phyloP scores from a whole-genome alignment of 768 basidiomycete genomes.

The Hemileccinum rubropunctum region DNA sequence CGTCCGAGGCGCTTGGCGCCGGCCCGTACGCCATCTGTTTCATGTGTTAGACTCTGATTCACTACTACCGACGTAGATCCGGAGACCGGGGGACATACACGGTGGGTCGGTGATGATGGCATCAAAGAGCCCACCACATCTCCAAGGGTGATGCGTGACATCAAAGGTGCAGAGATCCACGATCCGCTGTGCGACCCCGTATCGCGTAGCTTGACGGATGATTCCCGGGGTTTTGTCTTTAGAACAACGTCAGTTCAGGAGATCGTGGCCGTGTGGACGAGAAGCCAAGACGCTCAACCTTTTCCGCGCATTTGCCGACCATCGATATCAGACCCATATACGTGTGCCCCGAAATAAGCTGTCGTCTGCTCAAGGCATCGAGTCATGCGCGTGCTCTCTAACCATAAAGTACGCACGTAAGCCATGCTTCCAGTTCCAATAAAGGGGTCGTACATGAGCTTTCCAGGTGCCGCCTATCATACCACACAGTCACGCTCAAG shows the following conservation, averaged over 20 bases:
- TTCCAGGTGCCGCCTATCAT: slow-evolving; percentile 78
- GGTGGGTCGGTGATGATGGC: slow-evolving; percentile 95
- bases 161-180: slow-evolving; percentile 91
- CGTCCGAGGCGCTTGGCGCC: slow-evolving; percentile 81
- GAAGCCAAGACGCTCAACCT: slow-evolving; percentile 40
- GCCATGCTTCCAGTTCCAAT: slow-evolving; percentile 91
- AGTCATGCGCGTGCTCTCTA: slow-evolving; percentile 2
- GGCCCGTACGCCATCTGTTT: slow-evolving; percentile 83
- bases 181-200: slow-evolving; percentile 70
- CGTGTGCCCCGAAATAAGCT: slow-evolving; percentile 82
- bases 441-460: slow-evolving; percentile 93
- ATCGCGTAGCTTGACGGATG: slow-evolving; percentile 77
- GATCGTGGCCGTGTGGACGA: neutral
- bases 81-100: slow-evolving; percentile 49
- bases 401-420: slow-evolving; percentile 48
- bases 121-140: slow-evolving; percentile 88
- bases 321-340: slow-evolving; percentile 94
- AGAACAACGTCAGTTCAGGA: neutral
- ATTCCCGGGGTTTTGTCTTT: slow-evolving; percentile 60
- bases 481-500: neutral
- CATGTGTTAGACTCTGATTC: neutral
- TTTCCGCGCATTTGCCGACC: slow-evolving; percentile 97
- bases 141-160: slow-evolving; percentile 85
- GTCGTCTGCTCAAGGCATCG: slow-evolving; percentile 51
- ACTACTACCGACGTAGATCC: neutral